phyloP scores from a whole-genome alignment of 2,329 filamentous ascomycete species.

The Hypoxylon rubiginosum region DNA sequence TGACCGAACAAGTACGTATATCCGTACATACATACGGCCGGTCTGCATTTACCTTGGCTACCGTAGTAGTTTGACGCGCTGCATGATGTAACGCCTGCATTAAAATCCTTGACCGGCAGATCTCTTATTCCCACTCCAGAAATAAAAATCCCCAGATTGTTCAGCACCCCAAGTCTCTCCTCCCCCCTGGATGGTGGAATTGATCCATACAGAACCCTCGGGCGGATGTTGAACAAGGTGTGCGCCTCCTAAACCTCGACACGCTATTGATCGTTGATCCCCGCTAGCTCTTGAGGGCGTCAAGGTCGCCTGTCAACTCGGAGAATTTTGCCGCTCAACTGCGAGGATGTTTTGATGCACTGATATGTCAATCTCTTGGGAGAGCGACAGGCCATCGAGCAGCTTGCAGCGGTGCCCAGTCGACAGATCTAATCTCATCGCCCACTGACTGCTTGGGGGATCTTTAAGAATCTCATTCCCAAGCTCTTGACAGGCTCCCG shows the following conservation, averaged over 20 bases:
- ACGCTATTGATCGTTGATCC: slow-evolving; percentile 38
- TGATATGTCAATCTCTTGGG: slow-evolving; percentile 33
- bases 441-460: slow-evolving; percentile 23
- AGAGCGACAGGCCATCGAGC: slow-evolving; percentile 26
- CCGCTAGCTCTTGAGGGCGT: slow-evolving; percentile 36
- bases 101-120: slow-evolving; percentile 40
- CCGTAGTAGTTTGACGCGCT: slow-evolving; percentile 27
- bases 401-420: slow-evolving; percentile 41
- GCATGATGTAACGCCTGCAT: slow-evolving; percentile 42
- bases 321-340: slow-evolving; percentile 42
- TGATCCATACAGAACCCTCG: slow-evolving; percentile 34
- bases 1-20: slow-evolving; percentile 1
- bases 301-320: slow-evolving; percentile 38
- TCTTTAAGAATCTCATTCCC: slow-evolving; percentile 26
- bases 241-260: slow-evolving; percentile 31
- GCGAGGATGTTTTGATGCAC: slow-evolving; percentile 35
- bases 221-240: slow-evolving; percentile 35
- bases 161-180: slow-evolving; percentile 4
- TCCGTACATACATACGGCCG: slow-evolving; percentile 1
- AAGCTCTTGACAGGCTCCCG: slow-evolving; percentile 31
- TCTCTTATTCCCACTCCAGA: slow-evolving; percentile 34
- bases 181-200: slow-evolving; percentile 31
- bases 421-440: slow-evolving; percentile 40
- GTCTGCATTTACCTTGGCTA: slow-evolving; percentile 3
- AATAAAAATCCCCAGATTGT: slow-evolving; percentile 41